Evolutionary conservation across 208 protist species (phyloP).

Genomic region (Leishmania tarentolae): DNA sequence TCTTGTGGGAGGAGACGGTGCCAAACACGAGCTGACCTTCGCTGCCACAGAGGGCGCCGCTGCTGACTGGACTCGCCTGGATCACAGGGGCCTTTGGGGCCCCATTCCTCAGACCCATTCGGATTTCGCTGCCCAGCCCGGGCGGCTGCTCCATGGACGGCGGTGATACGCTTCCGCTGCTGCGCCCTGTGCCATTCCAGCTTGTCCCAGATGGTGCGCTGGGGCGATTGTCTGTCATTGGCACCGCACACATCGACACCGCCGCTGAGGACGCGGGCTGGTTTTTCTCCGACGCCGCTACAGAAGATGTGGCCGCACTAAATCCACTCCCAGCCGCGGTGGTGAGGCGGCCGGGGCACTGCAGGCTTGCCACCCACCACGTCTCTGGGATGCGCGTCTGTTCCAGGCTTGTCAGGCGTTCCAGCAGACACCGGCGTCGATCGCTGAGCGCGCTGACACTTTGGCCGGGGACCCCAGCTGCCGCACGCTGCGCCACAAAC

Average conservation of each 20-base stretch:
- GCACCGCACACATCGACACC: background rate
- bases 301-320: background rate
- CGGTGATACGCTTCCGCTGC: background rate
- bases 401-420: slow-evolving; percentile 56
- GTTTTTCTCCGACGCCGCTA: background rate
- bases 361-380: slow-evolving; percentile 67
- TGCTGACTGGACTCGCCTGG: background rate
- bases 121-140: background rate
- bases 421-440: slow-evolving; percentile 40
- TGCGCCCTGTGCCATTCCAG: background rate
- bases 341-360: slow-evolving; percentile 19
- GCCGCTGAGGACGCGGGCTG: background rate
- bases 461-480: slow-evolving; percentile 12
- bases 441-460: slow-evolving; percentile 26
- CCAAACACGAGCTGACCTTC: background rate
- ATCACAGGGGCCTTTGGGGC: background rate
- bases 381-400: slow-evolving; percentile 69
- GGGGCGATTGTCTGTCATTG: background rate
- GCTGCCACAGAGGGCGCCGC: background rate
- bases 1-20: slow-evolving; percentile 1
- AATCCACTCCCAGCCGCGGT: background rate
- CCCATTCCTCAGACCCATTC: background rate
- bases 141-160: background rate
- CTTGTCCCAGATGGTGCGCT: background rate
- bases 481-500: slow-evolving; percentile 59